Evolutionary conservation across 2,329 filamentous ascomycete species (phyloP).

Genomic region (Sporothrix phasma): DNA sequence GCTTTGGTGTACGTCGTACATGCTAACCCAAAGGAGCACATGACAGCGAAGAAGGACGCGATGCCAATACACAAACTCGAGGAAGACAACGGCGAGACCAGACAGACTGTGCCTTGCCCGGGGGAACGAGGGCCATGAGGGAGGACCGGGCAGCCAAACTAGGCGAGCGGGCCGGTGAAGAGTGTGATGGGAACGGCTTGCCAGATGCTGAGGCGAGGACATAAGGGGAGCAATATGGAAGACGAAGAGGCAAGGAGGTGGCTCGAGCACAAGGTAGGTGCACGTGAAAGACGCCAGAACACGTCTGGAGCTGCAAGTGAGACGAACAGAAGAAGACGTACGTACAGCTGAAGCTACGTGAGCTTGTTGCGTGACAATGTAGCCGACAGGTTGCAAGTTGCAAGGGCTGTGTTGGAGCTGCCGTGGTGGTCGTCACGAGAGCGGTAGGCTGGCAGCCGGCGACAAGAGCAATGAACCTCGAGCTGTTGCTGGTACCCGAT

Average conservation of each 20-base stretch:
- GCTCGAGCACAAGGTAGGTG: background rate
- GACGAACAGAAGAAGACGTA: background rate
- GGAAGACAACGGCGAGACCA: background rate
- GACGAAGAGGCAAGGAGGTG: background rate
- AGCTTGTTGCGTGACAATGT: background rate
- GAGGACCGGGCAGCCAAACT: background rate
- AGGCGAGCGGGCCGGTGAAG: background rate
- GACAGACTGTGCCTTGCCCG: background rate
- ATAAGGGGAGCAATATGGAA: background rate
- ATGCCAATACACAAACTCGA: background rate
- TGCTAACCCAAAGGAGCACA: background rate
- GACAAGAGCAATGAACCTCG: background rate
- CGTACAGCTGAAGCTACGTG: background rate
- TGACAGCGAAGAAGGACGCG: background rate
- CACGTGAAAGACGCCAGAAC: background rate
- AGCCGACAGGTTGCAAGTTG: background rate
- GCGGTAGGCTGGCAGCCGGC: background rate
- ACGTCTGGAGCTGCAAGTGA: background rate
- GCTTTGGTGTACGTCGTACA: background rate
- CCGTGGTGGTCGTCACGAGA: background rate
- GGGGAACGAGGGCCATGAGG: background rate
- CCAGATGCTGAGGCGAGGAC: background rate
- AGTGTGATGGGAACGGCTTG: background rate
- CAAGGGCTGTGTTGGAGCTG: background rate
- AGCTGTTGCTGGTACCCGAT: background rate